Base-by-base conservation (phyloP, 2,329 filamentous ascomycete genomes). In the Cladosporium sp. region DNA sequence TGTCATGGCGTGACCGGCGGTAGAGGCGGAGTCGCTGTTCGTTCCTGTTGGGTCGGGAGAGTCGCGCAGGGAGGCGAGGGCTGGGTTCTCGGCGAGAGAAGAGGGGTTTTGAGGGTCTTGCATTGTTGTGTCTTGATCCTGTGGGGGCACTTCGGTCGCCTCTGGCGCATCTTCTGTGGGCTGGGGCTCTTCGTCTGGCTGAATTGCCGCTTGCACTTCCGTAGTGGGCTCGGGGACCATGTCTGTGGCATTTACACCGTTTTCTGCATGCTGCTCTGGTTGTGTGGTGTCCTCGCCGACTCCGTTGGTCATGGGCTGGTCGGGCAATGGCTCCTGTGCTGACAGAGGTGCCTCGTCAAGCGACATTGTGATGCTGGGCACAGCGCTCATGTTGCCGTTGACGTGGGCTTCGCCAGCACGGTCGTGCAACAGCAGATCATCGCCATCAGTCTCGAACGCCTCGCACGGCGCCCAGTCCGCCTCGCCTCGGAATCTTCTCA, bases 401-500 rank as follows among this genome's bases (percentile, higher is more conserved):
- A 47, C 58, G 37, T 55, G 51, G 2, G 28, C 49, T 4, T 51
- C 59, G 20, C 22, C 25, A 2, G 35, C 17, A 20, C 51, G 56
- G 6, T 58, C 53, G 19, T 62, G 20, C 17, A 56, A 36, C 70
- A 68, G 71, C 60, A 69, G 71, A 56, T 73, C 71, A 61, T 84
- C 82, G 45, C 78, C 73, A 4, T 72, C 69, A 12, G 78, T 78
- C 60, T 84, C 79, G 19, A 83, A 74, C 35, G 72, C 66, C 34
- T 78, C 82, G 61, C 78, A 78, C 4, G 83, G 83, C 62, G 83
- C 79, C 79, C 83, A 87, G 13, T 83, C 84, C 61, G 86, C 83
- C 70, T 95, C 90, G 32, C 90, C 90, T 49, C 88, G 84, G 8
- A 94, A 79, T 62, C 83, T 83, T 32, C 87, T 88, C 63, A 90